Evolutionary conservation across 1,139 yeast species (phyloP).

Genomic region (Ogataea hybrid): DNA sequence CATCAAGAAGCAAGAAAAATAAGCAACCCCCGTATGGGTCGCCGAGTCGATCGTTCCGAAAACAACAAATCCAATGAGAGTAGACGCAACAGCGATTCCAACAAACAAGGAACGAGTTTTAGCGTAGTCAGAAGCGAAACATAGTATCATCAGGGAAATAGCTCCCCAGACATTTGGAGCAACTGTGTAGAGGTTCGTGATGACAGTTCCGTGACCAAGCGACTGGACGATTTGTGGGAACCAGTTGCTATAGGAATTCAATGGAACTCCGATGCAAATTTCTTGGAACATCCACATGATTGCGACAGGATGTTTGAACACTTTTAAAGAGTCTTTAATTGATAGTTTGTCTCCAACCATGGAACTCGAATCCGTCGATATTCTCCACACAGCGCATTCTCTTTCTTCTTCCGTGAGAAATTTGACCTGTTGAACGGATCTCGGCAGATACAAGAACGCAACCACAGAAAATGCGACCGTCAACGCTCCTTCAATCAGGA

Average conservation of each 20-base stretch:
- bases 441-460: slow-evolving; percentile 41
- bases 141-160: slow-evolving; percentile 41
- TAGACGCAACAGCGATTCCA: slow-evolving; percentile 36
- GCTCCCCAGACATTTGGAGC: slow-evolving; percentile 60
- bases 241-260: slow-evolving; percentile 48
- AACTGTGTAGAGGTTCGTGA: slow-evolving; percentile 53
- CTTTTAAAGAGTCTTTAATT: slow-evolving; percentile 44
- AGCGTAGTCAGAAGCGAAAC: slow-evolving; percentile 46
- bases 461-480: slow-evolving; percentile 43
- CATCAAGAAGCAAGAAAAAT: slow-evolving; percentile 53
- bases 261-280: slow-evolving; percentile 47
- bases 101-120: slow-evolving; percentile 42
- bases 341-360: slow-evolving; percentile 43
- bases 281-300: slow-evolving; percentile 48
- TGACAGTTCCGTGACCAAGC: slow-evolving; percentile 52
- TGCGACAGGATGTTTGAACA: slow-evolving; percentile 51
- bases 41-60: slow-evolving; percentile 45
- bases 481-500: slow-evolving; percentile 48
- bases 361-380: slow-evolving; percentile 45
- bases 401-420: slow-evolving; percentile 47
- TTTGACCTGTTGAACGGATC: slow-evolving; percentile 42
- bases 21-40: slow-evolving; percentile 42
- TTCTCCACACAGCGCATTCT: slow-evolving; percentile 39
- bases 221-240: slow-evolving; percentile 52
- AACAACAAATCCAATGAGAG: slow-evolving; percentile 46